phyloP scores from a whole-genome alignment of 163 green algal species.

The Chlorella variabilis region DNA sequence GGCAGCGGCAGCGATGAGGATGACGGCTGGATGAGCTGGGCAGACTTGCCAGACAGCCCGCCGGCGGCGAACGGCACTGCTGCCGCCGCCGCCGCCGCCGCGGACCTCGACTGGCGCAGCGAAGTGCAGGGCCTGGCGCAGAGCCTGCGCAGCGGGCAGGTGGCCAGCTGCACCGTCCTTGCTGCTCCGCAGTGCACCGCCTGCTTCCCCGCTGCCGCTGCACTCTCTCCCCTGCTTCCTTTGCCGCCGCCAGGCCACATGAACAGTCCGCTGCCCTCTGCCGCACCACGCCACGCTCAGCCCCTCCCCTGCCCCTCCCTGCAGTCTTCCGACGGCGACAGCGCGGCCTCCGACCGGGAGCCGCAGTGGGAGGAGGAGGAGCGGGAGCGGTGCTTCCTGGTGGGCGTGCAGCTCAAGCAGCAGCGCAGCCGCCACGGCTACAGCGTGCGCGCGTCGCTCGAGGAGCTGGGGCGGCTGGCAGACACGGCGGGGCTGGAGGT shows the following conservation, averaged over 20 bases:
- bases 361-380: background rate
- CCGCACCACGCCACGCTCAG: no score
- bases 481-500: slow-evolving; percentile 86
- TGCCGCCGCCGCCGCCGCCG: background rate
- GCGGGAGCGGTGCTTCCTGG: slow-evolving; percentile 35
- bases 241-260: no score
- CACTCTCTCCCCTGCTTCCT: no score
- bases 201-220: no score
- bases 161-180: background rate
- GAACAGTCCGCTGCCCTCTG: no score
- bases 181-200: no score
- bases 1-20: no score
- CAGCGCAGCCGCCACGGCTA: slow-evolving; percentile 30
- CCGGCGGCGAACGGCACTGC: background rate
- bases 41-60: slow-evolving; percentile 17
- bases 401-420: slow-evolving; percentile 38
- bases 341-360: no score
- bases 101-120: background rate
- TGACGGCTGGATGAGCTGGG: slow-evolving; percentile 26
- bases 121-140: slow-evolving; percentile 21
- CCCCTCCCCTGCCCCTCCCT: no score
- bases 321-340: no score
- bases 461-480: slow-evolving; percentile 90
- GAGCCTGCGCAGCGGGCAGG: slow-evolving; percentile 21
- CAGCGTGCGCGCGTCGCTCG: slow-evolving; percentile 43